Percentiles rank a stretch among this genome's conserved stretches.
phyloP scores from a whole-genome alignment of 352 stramenopile species.

The Globisporangium iwayamae region DNA sequence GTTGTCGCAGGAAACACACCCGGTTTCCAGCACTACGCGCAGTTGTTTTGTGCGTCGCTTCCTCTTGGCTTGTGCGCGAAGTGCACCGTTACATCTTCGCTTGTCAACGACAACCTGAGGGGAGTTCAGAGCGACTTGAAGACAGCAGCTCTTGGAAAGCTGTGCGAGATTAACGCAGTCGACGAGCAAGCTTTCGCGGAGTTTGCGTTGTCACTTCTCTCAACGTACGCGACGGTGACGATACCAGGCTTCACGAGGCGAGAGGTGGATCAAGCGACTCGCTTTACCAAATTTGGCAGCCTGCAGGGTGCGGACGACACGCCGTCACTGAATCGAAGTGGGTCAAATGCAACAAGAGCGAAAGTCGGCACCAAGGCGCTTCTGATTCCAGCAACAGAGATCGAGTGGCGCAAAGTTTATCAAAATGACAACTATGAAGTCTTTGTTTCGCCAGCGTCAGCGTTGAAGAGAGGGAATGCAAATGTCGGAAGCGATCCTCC shows the following conservation, averaged over 20 bases:
- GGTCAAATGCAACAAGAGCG: background rate
- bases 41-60: slow-evolving; percentile 16
- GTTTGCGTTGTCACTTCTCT: slow-evolving; percentile 26
- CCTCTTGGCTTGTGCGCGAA: slow-evolving; percentile 13
- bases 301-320: slow-evolving; percentile 11
- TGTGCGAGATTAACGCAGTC: background rate
- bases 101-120: background rate
- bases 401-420: slow-evolving; percentile 14
- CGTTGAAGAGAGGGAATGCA: background rate
- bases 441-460: slow-evolving; percentile 13
- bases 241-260: slow-evolving; percentile 31
- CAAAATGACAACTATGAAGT: slow-evolving; percentile 7
- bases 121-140: background rate
- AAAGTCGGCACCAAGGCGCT: slow-evolving; percentile 15
- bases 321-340: background rate
- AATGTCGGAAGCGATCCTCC: background rate
- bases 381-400: slow-evolving; percentile 13
- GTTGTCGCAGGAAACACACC: slow-evolving; percentile 17
- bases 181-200: slow-evolving; percentile 28
- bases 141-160: background rate
- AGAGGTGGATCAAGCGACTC: slow-evolving; percentile 29
- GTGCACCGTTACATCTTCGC: background rate
- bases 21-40: slow-evolving; percentile 10
- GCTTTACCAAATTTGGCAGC: slow-evolving; percentile 25
- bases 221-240: slow-evolving; percentile 25